These are phyloP conservation scores for Aphanomyces invadans DNA, from an alignment of 352 stramenopile species.

Conservation along the genomic window DNA sequence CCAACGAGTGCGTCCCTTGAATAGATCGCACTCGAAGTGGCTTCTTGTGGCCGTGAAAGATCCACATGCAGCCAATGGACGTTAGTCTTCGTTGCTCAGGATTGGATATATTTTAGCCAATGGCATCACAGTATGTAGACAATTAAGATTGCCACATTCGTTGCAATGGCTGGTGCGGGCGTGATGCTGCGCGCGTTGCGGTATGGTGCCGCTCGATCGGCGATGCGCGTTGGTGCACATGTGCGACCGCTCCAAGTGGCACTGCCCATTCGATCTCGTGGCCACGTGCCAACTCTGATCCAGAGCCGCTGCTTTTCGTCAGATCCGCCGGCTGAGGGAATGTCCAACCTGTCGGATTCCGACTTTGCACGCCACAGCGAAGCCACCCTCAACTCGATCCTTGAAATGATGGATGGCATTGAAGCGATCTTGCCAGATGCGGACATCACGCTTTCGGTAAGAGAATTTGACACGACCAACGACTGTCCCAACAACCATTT, in stretches of 20 bases:
- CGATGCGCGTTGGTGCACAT: neutral
- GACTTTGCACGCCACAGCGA: constrained; percentile 75
- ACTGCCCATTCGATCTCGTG: too few species aligned
- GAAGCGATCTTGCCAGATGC: constrained; percentile 82
- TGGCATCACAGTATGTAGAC: neutral
- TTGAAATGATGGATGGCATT: constrained; percentile 71
- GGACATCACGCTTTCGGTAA: constrained; percentile 67
- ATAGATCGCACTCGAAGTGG: too few species aligned
- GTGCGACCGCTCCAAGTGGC: neutral
- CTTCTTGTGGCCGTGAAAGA: neutral
- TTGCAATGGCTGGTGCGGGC: constrained; percentile 1
- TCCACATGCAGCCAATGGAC: neutral
- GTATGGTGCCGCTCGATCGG: neutral
- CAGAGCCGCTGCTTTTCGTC: neutral
- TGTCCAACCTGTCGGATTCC: constrained; percentile 46
- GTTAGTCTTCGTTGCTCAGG: neutral
- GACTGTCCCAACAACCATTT: too few species aligned
- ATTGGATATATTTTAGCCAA: constrained; percentile 14
- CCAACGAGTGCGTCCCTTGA: too few species aligned
- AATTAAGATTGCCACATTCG: neutral
- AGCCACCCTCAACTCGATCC: constrained; percentile 58
- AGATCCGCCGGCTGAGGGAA: neutral
- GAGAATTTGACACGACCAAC: constrained; percentile 14
- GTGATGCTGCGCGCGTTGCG: neutral
- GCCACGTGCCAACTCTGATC: too few species aligned